phyloP scores from a whole-genome alignment of 2,329 filamentous ascomycete genomes.

The Scedosporium aurantiacum region DNA sequence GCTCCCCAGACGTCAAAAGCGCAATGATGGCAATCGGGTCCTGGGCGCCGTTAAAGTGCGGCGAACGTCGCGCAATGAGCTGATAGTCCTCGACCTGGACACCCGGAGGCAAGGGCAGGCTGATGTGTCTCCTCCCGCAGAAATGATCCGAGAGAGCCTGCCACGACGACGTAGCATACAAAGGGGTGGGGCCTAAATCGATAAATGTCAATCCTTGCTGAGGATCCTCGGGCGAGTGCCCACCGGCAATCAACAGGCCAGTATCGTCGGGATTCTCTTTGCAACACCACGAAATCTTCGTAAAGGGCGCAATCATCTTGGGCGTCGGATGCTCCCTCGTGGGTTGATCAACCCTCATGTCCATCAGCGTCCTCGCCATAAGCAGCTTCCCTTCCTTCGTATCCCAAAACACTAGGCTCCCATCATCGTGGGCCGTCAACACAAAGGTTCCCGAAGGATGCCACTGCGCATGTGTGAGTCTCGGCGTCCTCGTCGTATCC shows the following conservation, averaged over 20 bases:
- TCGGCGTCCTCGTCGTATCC: slow-evolving; percentile 56
- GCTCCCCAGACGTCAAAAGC: slow-evolving; percentile 73
- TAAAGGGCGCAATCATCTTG: slow-evolving; percentile 60
- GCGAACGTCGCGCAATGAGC: slow-evolving; percentile 69
- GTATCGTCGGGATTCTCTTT: slow-evolving; percentile 92
- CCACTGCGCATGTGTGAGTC: slow-evolving; percentile 76
- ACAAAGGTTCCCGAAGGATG: slow-evolving; percentile 90
- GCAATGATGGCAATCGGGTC: slow-evolving; percentile 81
- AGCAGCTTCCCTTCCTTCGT: slow-evolving; percentile 75
- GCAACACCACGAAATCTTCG: slow-evolving; percentile 81
- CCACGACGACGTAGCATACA: slow-evolving; percentile 88
- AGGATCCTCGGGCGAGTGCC: slow-evolving; percentile 53
- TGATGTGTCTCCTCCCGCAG: slow-evolving; percentile 59
- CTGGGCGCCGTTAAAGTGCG: slow-evolving; percentile 77
- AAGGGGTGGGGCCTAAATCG: slow-evolving; percentile 78
- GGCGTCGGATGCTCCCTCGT: slow-evolving; percentile 38
- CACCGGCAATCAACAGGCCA: slow-evolving; percentile 75
- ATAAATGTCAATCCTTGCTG: slow-evolving; percentile 77
- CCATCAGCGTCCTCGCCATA: slow-evolving; percentile 69
- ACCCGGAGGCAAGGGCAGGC: slow-evolving; percentile 65
- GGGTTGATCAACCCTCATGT: slow-evolving; percentile 62
- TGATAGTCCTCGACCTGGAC: slow-evolving; percentile 72
- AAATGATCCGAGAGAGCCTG: slow-evolving; percentile 71
- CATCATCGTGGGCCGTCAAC: slow-evolving; percentile 78
- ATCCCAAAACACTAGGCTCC: slow-evolving; percentile 90